Base-by-base conservation (phyloP, 805 yeast species). In the Cyberlindnera suaveolens region DNA sequence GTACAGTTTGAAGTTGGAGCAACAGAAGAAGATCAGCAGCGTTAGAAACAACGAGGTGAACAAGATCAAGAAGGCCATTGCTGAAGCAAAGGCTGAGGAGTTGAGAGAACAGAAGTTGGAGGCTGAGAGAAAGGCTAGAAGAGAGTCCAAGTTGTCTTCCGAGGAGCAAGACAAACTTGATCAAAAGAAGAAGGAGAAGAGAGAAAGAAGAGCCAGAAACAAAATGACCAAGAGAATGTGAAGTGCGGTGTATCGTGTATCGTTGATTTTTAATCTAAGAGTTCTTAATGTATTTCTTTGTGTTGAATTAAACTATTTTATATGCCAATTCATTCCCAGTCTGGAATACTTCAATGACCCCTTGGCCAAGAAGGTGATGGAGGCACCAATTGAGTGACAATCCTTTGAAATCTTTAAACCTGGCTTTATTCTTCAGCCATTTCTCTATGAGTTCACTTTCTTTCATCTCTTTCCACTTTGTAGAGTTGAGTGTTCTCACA, bases 81-180 rank as follows among this genome's bases (percentile, higher is more conserved):
- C 86, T 46, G 81, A 75, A 14, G 64, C 64, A 40, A 79, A 77
- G 57, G 76, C 77, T 49, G 96, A 87, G 61, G 78, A 76, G 56
- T 66, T 80, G 39, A 84, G 80, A 47, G 81, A 74, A 48, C 81
- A 81, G 65, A 82, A 81, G 65, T 77, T 83, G 29, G 86, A 83
- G 64, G 78, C 76, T 49, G 80, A 75, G 55, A 82, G 75, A 57
- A 76, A 75, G 55, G 79, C 77, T 55, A 80, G 78, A 65, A 83
- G 83, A 51, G 67, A 69, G 42, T 56, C 75, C 49, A 73, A 72
- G 51, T 66, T 85, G 58, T 71, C 82, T 37, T 82, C 87, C 47
- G 88, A 82, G 56, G 93, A 84, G 60, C 93, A 85, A 67, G 80
- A 80, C 52, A 86, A 84, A 67, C 63, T 75, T 35, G 91, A 85